These are phyloP conservation scores for Inga laurina DNA, from an alignment of 306 rosid genomes.

Conservation along the genomic window DNA sequence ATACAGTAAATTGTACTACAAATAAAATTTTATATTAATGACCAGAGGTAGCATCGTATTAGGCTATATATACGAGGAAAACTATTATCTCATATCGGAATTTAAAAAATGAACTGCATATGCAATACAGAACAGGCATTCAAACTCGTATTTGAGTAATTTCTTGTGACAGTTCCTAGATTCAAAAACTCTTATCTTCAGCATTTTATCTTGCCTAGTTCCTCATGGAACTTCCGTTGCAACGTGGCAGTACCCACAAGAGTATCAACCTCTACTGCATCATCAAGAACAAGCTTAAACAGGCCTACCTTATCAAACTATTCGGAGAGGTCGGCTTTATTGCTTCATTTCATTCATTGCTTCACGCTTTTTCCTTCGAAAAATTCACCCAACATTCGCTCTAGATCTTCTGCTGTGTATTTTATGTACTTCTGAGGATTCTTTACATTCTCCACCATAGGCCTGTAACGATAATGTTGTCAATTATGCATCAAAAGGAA, in stretches of 20 bases:
- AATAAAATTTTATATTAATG: no score
- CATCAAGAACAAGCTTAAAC: not conserved
- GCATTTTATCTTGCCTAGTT: not conserved
- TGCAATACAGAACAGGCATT: constrained; percentile 8
- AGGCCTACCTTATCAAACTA: constrained; percentile 6
- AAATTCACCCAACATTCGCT: constrained; percentile 91
- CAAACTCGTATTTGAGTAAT: not conserved
- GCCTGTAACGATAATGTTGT: constrained; percentile 48
- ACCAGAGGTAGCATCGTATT: not conserved
- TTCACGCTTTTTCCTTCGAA: constrained; percentile 81
- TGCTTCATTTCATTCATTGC: constrained; percentile 57
- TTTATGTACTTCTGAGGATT: constrained; percentile 82
- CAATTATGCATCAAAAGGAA: constrained; percentile 22
- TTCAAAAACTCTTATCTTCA: not conserved
- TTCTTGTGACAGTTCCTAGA: constrained; percentile 7
- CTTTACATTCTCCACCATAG: constrained; percentile 86
- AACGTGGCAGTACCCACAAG: constrained; percentile 12
- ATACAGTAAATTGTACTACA: no score
- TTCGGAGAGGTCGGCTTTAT: constrained; percentile 25
- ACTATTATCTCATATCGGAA: constrained; percentile 1
- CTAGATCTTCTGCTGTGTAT: constrained; percentile 86
- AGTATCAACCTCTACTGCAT: not conserved
- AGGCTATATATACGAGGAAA: constrained; percentile 17
- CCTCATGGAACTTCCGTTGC: not conserved
- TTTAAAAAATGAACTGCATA: constrained; percentile 35